Evolutionary conservation across 768 basidiomycete genomes (phyloP).

Genomic region (Hortiboletus flavorubellus): DNA sequence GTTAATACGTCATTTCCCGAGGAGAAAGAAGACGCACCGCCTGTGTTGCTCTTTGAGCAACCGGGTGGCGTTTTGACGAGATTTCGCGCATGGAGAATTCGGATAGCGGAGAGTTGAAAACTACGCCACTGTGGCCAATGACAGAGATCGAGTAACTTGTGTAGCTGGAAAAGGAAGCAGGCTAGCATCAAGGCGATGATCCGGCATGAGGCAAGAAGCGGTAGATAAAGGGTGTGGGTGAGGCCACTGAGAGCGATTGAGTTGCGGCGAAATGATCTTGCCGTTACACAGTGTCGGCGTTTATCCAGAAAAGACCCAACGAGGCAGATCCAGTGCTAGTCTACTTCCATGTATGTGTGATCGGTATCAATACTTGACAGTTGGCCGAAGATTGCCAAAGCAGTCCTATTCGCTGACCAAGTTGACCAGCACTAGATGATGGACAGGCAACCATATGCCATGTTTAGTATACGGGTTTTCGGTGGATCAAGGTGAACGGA

Average conservation of each 20-base stretch:
- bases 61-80: constrained; percentile 16
- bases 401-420: not conserved
- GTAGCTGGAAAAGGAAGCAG: constrained; percentile 8
- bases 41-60: not conserved
- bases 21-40: not conserved
- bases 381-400: not conserved
- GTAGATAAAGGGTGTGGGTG: not conserved
- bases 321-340: not conserved
- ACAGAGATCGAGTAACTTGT: not conserved
- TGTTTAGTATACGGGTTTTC: not conserved
- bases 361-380: not conserved
- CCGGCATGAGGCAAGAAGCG: constrained; percentile 1
- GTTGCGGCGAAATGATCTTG: constrained; percentile 13
- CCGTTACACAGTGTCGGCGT: not conserved
- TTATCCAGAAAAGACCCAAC: constrained; percentile 1
- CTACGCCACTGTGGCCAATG: constrained; percentile 15
- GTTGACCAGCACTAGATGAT: not conserved
- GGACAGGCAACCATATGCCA: constrained; percentile 2
- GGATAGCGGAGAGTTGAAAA: constrained; percentile 6
- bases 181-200: not conserved
- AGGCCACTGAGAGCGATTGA: constrained; percentile 1
- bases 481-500: constrained; percentile 6
- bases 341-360: constrained; percentile 2
- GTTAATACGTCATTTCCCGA: constrained; percentile 13
- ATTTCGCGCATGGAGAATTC: constrained; percentile 1